Evolutionary conservation across 2,329 filamentous ascomycete species (phyloP).

Genomic region (Ophiocordyceps camponoti-leonardi): DNA sequence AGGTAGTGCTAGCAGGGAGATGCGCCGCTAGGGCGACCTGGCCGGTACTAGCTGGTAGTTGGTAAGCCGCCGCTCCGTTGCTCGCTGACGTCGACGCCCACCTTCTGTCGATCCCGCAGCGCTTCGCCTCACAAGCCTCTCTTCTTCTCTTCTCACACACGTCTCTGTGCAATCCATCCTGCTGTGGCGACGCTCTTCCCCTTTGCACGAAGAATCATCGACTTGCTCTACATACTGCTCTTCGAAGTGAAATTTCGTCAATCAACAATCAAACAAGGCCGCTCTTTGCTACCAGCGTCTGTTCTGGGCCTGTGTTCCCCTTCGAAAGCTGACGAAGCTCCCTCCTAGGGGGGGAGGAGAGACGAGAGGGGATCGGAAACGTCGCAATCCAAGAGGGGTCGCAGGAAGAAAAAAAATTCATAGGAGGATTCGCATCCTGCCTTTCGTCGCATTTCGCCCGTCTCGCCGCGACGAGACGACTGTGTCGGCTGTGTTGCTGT

Average conservation of each 20-base stretch:
- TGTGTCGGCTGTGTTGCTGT: slow-evolving; percentile 1
- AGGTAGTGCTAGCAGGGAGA: neutral
- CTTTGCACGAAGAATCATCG: neutral
- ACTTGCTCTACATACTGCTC: neutral
- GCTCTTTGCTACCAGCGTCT: neutral
- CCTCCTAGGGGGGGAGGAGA: neutral
- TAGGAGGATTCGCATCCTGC: slow-evolving; percentile 1
- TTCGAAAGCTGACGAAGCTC: slow-evolving; percentile 4
- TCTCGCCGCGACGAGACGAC: slow-evolving; percentile 3
- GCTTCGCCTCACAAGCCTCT: slow-evolving; percentile 3
- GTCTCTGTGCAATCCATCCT: neutral
- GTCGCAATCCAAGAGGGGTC: neutral
- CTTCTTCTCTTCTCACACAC: no score
- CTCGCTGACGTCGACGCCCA: slow-evolving; percentile 3
- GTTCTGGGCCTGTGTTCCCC: neutral
- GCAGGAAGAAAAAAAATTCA: neutral
- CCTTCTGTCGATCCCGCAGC: slow-evolving; percentile 2
- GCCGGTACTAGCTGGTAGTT: neutral
- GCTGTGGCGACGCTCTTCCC: neutral
- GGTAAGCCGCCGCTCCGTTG: neutral
- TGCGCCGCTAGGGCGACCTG: neutral
- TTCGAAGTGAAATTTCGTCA: neutral
- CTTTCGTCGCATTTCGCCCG: neutral
- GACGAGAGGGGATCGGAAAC: neutral
- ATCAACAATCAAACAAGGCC: neutral